Evolutionary conservation across 495 filamentous ascomycete genomes (phyloP).

Genomic region (Penicillium cinerascens): DNA sequence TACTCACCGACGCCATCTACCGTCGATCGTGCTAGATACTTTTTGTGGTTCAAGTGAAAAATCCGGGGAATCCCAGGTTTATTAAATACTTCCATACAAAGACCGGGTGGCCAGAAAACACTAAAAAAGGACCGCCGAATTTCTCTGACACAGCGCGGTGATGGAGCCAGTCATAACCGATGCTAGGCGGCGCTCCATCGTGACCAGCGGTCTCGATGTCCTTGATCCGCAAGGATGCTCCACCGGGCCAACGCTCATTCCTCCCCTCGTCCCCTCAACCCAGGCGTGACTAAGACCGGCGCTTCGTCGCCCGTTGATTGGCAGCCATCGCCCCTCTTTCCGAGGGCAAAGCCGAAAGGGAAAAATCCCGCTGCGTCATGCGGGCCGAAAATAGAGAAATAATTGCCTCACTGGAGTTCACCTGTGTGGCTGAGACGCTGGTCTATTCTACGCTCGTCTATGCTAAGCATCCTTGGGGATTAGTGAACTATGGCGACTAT

Average conservation of each 20-base stretch:
- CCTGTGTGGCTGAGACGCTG: conserved; percentile 5
- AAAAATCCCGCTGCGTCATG: conserved; percentile 35
- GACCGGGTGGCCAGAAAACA: background rate
- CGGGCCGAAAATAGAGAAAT: conserved; percentile 26
- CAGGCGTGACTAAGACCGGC: conserved; percentile 24
- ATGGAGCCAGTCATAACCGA: conserved; percentile 19
- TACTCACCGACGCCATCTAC: conserved; percentile 17
- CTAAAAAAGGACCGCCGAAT: background rate
- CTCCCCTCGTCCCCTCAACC: background rate
- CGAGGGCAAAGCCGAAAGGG: conserved; percentile 21
- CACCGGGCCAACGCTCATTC: conserved; percentile 12
- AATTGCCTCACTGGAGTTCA: conserved; percentile 26
- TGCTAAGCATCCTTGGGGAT: background rate
- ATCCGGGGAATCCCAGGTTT: conserved; percentile 21
- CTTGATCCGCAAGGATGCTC: conserved; percentile 13
- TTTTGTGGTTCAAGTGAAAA: conserved; percentile 4
- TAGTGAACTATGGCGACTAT: background rate
- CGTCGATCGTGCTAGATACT: conserved; percentile 2
- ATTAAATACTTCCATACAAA: conserved; percentile 8
- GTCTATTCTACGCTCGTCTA: background rate
- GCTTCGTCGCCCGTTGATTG: conserved; percentile 18
- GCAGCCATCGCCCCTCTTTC: conserved; percentile 18
- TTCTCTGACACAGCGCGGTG: background rate
- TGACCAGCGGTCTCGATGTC: conserved; percentile 21
- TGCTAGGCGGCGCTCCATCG: conserved; percentile 17